These are phyloP conservation scores for Hypoxylon sp. DNA, from an alignment of 2,329 filamentous ascomycete genomes.

Conservation along the genomic window DNA sequence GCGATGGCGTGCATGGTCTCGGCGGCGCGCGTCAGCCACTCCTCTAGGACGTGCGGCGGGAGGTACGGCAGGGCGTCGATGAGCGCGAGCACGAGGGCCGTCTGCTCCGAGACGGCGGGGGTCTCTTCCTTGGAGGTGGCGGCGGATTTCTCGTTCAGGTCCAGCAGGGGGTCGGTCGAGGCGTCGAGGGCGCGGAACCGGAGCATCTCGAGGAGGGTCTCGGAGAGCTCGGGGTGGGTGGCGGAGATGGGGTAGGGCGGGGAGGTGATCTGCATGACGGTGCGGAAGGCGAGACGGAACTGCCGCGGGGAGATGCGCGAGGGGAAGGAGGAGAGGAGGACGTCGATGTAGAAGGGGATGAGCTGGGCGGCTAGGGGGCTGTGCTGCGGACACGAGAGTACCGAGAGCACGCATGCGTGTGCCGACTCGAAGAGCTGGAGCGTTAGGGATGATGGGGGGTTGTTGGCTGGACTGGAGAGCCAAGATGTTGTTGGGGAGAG, in stretches of 20 bases:
- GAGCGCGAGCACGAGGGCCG: conserved; percentile 79
- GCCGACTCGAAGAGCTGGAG: conserved; percentile 84
- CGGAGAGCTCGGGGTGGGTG: conserved; percentile 80
- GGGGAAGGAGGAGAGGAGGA: conserved; percentile 84
- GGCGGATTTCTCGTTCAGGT: conserved; percentile 55
- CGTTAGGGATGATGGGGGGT: conserved; percentile 59
- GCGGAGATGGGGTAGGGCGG: conserved; percentile 82
- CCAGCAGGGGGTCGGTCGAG: conserved; percentile 57
- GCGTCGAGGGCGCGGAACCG: conserved; percentile 70
- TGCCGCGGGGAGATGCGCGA: conserved; percentile 82
- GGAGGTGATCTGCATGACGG: conserved; percentile 82
- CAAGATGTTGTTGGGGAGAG: conserved; percentile 60
- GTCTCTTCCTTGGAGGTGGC: conserved; percentile 48
- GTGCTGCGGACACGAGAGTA: conserved; percentile 84
- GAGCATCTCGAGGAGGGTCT: conserved; percentile 83
- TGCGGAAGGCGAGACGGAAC: conserved; percentile 89
- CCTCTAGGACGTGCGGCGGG: conserved; percentile 75
- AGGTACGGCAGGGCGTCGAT: conserved; percentile 84
- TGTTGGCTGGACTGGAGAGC: conserved; percentile 48
- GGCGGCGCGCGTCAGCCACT: conserved; percentile 83
- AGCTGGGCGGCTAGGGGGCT: conserved; percentile 76
- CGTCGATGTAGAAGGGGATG: conserved; percentile 85
- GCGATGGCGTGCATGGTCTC: conserved; percentile 73
- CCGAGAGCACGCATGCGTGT: conserved; percentile 83
- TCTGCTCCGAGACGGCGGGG: conserved; percentile 76